These are phyloP conservation scores for Penicillium sp. DNA, from an alignment of 2,329 filamentous ascomycete species.

Conservation along the genomic window DNA sequence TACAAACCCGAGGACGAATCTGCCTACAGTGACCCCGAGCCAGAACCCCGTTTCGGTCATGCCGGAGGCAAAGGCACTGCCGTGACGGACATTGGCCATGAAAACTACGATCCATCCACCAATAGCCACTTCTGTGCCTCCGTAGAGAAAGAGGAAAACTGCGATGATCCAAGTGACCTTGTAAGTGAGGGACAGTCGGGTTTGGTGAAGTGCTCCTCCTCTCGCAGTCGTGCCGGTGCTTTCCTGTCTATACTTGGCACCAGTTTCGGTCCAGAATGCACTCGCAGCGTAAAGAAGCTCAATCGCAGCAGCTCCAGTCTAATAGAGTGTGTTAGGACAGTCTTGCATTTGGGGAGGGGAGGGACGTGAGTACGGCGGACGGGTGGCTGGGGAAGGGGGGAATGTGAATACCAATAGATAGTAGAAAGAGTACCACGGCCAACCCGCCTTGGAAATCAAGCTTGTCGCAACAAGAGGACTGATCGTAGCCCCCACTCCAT, in stretches of 20 bases:
- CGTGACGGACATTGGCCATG: slow-evolving; percentile 71
- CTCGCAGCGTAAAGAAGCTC: slow-evolving; percentile 17
- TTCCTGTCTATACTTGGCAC: slow-evolving; percentile 25
- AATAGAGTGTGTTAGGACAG: not conserved
- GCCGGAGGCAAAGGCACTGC: slow-evolving; percentile 67
- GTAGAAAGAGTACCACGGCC: slow-evolving; percentile 24
- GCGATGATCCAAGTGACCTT: slow-evolving; percentile 73
- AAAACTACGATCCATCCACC: slow-evolving; percentile 76
- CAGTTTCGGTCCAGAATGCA: slow-evolving; percentile 26
- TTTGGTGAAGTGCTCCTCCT: slow-evolving; percentile 20
- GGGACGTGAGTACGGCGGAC: not conserved
- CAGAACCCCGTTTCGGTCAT: slow-evolving; percentile 77
- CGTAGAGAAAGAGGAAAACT: slow-evolving; percentile 63
- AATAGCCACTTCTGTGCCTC: slow-evolving; percentile 23
- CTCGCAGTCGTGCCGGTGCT: slow-evolving; percentile 14
- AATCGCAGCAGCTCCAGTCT: slow-evolving; percentile 22
- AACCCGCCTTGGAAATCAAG: slow-evolving; percentile 64
- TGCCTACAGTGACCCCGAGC: slow-evolving; percentile 75
- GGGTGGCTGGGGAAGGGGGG: not conserved
- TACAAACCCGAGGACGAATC: slow-evolving; percentile 59
- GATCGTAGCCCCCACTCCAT: slow-evolving; percentile 62
- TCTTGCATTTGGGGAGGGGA: not conserved
- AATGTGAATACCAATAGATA: slow-evolving; percentile 19
- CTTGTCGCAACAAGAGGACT: slow-evolving; percentile 68
- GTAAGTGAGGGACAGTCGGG: slow-evolving; percentile 49